Evolutionary conservation across 2,329 filamentous ascomycete genomes (phyloP), one percentile per base, ranked within the genome.

Genomic region (Aspergillus udagawae): DNA sequence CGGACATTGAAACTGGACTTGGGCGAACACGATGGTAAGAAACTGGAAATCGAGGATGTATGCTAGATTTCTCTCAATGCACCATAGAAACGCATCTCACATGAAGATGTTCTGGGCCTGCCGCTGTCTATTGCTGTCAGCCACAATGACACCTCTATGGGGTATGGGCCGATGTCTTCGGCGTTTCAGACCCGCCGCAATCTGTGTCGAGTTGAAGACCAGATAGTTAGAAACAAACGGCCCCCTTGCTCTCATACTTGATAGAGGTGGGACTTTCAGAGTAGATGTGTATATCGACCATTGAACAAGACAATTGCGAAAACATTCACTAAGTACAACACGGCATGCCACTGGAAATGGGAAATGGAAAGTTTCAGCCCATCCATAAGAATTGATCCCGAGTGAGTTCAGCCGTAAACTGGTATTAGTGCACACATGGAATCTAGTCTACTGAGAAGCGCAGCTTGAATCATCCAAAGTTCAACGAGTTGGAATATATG

Each of bases 1-100:
- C 81, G 92, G 23, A 86, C 84, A 0, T 76, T 97, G 70, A 90
- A 90, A 77, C 83, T 87, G 3, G 92, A 96, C 64, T 72, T 97
- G 57, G 92, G 93, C 0, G 81, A 84, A 38, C 79, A 81, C 63
- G 86, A 87, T 62, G 87, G 83, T 0, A 82, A 76, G 29, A 80
- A 82, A 4, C 73, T 84, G 55, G 79, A 86, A 67, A 79, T 89
- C 53, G 89, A 92, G 75, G 86, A 92, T 74, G 80, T 91, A 25
- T 93, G 90, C 70, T 91, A 70, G 63, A 61, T 51, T 32, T n/a
- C 25, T 47, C 14, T 38, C 12, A 7, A 2, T 44, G n/a, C 42
- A 51, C 32, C 32, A 12, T 23, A 17, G 23, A 47, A 47, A 5
- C 14, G 10, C 41, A 21, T n/a, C 20, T 20, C 5, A 44, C 6